Evolutionary conservation across 805 yeast species (phyloP).

Genomic region (Yarrowia divulgata): DNA sequence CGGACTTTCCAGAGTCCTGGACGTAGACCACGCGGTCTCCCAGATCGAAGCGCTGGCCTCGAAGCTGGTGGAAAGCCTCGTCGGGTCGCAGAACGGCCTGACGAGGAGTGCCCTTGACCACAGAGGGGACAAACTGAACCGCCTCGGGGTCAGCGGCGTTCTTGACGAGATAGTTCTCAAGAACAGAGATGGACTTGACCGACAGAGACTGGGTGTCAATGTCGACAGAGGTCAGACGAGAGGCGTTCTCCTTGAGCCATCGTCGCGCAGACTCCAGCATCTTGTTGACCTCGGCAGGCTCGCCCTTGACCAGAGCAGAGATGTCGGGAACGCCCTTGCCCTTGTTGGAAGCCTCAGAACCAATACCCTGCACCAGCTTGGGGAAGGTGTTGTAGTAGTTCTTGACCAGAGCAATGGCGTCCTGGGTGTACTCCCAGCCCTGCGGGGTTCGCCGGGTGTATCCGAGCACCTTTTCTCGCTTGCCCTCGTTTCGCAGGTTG

Average conservation of each 20-base stretch:
- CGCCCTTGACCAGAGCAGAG: conserved; percentile 36
- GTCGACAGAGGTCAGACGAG: conserved; percentile 64
- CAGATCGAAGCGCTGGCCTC: conserved; percentile 75
- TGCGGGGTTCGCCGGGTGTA: conserved; percentile 70
- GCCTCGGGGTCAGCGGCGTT: conserved; percentile 53
- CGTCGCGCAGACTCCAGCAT: conserved; percentile 53
- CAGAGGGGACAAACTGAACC: conserved; percentile 59
- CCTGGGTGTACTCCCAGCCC: conserved; percentile 84
- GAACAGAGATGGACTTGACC: conserved; percentile 64
- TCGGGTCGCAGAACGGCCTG: conserved; percentile 81
- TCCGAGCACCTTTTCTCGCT: conserved; percentile 84
- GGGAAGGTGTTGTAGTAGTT: conserved; percentile 71
- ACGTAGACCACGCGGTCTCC: conserved; percentile 92
- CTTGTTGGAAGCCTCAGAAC: not conserved
- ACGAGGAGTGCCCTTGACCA: conserved; percentile 81
- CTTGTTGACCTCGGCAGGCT: conserved; percentile 48
- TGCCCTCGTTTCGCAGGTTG: conserved; percentile 80
- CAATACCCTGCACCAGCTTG: conserved; percentile 58
- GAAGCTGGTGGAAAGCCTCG: conserved; percentile 71
- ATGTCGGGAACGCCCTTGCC: conserved; percentile 45
- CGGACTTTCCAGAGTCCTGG: conserved; percentile 87
- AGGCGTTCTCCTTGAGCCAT: conserved; percentile 58
- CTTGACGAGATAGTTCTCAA: conserved; percentile 67
- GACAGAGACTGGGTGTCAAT: conserved; percentile 82
- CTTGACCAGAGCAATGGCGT: conserved; percentile 70